Conservation (phyloP, 2,329 filamentous ascomycete species). For the Escovopsis sp. region DNA sequence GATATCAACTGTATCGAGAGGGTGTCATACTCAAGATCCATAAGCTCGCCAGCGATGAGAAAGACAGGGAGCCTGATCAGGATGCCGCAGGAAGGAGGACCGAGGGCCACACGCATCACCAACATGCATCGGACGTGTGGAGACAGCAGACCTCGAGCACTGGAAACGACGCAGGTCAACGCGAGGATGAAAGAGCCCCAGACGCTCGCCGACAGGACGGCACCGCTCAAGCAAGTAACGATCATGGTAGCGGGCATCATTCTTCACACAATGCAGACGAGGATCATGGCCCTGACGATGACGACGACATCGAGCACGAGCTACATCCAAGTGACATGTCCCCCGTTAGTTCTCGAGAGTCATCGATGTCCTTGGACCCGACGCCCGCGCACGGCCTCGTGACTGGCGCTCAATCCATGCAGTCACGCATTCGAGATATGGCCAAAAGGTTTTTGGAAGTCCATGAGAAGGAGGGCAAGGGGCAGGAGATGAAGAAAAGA, state of each 20-base stretch:
- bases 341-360: constrained; percentile 48
- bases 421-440: constrained; percentile 52
- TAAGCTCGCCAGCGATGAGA: constrained; percentile 49
- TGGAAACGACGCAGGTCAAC: constrained; percentile 14
- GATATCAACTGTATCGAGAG: constrained; percentile 93
- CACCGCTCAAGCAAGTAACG: constrained; percentile 10
- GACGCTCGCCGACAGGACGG: background rate
- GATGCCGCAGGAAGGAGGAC: constrained; percentile 1
- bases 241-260: constrained; percentile 23
- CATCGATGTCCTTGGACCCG: constrained; percentile 47
- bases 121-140: constrained; percentile 4
- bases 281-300: constrained; percentile 35
- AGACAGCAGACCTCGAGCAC: constrained; percentile 15
- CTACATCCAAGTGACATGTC: constrained; percentile 44
- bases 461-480: constrained; percentile 62
- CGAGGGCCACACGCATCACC: constrained; percentile 2
- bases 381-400: constrained; percentile 32
- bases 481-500: constrained; percentile 61
- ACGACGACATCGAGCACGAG: constrained; percentile 37
- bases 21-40: constrained; percentile 86
- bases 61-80: constrained; percentile 5
- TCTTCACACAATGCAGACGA: constrained; percentile 27
- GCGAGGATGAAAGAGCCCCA: constrained; percentile 5
- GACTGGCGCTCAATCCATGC: constrained; percentile 38
- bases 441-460: constrained; percentile 72